phyloP scores from a whole-genome alignment of 768 basidiomycete species.

The Mycena haematopus region DNA sequence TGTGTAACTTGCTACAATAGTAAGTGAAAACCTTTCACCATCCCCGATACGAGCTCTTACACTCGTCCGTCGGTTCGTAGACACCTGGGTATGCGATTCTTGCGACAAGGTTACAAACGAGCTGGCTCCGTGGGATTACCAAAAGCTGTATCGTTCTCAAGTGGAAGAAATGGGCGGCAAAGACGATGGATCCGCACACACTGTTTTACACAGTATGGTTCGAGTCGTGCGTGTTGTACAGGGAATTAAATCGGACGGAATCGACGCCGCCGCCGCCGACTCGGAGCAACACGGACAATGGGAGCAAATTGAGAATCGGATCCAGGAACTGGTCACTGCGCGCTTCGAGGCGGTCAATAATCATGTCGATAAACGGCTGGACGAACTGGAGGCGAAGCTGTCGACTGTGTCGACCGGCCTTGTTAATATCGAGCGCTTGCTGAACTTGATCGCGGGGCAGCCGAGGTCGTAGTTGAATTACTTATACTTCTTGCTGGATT shows the following conservation, averaged over 20 bases:
- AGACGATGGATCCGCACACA: conserved; percentile 1
- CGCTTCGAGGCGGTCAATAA: conserved; percentile 15
- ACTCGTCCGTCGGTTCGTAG: not conserved
- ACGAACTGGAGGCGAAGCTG: conserved; percentile 13
- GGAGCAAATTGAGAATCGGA: conserved; percentile 12
- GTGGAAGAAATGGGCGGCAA: not conserved
- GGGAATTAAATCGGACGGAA: not conserved
- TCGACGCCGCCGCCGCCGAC: not conserved
- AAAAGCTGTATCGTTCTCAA: conserved; percentile 12
- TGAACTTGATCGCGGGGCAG: not conserved
- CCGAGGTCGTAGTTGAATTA: not conserved
- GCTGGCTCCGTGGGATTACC: conserved; percentile 15
- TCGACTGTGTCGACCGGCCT: conserved; percentile 5
- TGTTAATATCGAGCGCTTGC: conserved; percentile 17
- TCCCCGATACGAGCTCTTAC: too few species aligned
- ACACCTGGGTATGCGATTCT: conserved; percentile 18
- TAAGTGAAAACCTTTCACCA: not conserved
- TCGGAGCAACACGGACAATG: not conserved
- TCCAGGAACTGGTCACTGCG: conserved; percentile 13
- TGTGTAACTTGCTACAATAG: conserved; percentile 10
- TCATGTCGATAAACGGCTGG: conserved; percentile 6
- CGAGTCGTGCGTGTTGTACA: not conserved
- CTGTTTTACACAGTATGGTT: conserved; percentile 12
- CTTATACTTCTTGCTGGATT: too few species aligned
- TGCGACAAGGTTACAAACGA: conserved; percentile 15